These are phyloP conservation scores for Candida parachauliodes DNA, from an alignment of 805 yeast genomes.

Conservation along the genomic window DNA sequence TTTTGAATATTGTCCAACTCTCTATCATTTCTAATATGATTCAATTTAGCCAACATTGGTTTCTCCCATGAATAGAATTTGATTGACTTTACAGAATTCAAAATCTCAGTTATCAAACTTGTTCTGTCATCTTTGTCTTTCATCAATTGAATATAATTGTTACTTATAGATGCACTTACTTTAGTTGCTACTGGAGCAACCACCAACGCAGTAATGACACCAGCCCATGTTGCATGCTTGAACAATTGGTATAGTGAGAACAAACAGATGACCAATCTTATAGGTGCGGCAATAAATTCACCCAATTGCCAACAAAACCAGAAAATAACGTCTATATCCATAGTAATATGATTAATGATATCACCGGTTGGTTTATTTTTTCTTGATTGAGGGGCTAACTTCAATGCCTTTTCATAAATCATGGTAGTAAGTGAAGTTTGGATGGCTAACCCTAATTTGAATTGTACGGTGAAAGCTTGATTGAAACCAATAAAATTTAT, in stretches of 20 bases:
- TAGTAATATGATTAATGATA: constrained; percentile 29
- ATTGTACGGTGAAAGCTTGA: constrained; percentile 15
- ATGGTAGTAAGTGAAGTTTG: constrained; percentile 21
- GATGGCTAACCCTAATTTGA: constrained; percentile 14
- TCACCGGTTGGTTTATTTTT: constrained; percentile 31
- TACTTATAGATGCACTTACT: constrained; percentile 23
- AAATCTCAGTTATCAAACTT: constrained; percentile 34
- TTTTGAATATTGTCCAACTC: constrained; percentile 26
- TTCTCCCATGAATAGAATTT: constrained; percentile 42
- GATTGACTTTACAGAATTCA: constrained; percentile 34
- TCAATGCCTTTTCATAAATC: constrained; percentile 26
- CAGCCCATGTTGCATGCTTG: constrained; percentile 36
- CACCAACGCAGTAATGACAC: constrained; percentile 27
- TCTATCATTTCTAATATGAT: constrained; percentile 30
- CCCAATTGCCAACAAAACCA: constrained; percentile 13
- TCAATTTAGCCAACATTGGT: constrained; percentile 34
- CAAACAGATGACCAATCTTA: constrained; percentile 23
- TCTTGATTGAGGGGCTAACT: constrained; percentile 28
- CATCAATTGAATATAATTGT: constrained; percentile 25
- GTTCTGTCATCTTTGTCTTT: constrained; percentile 35
- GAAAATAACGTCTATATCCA: constrained; percentile 22
- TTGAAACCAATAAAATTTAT: constrained; percentile 21
- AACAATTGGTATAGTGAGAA: constrained; percentile 30
- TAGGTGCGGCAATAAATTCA: constrained; percentile 20
- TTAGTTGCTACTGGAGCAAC: constrained; percentile 29